Evolutionary conservation across 2,329 filamentous ascomycete species (phyloP), one percentile per base, ranked within the genome.

Genomic region (Gaeumannomyces sp.): DNA sequence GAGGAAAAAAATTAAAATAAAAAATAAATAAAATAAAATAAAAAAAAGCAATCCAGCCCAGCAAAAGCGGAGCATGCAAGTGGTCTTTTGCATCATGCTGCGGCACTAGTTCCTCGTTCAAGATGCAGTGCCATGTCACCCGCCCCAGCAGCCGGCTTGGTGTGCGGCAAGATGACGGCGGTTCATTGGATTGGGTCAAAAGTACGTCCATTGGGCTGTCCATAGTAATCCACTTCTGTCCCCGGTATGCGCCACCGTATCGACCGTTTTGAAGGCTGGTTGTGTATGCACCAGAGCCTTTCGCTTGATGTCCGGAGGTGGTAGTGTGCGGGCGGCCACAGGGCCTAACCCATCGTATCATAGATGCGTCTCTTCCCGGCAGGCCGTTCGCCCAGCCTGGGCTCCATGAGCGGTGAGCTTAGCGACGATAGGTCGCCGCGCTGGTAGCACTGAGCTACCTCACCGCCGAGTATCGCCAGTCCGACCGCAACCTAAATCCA

Each of bases 401-500:
- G 45, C 45, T 25, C 22, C 45, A 53, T 53, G 45, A 53, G 45
- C 45, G 45, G 45, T 53, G 45, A n/a, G 45, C 45, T 53, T 53
- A 53, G 45, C 45, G 45, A 53, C 45, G 7, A 53, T 53, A 53
- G 45, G 22, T 11, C 8, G 45, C 45, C 45, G 45, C n/a, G n/a
- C 45, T 7, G 19, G 45, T 53, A n/a, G 45, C 22, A 53, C 45
- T 53, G 22, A 53, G 45, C 45, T 25, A 10, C n/a, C 45, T 53
- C 45, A 53, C 45, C 45, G 45, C 45, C 45, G 45, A 53, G 7
- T 11, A 53, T 53, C 45, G 45, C 45, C 45, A 53, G 45, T 53
- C 45, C 45, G 45, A 53, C 45, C 45, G 45, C 45, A 53, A 53
- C 45, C 45, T 25, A 53, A 53, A 53, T n/a, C 45, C 45, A 53